Conservation (phyloP, 2,329 filamentous ascomycete species). For the Xylaria arbuscula region DNA sequence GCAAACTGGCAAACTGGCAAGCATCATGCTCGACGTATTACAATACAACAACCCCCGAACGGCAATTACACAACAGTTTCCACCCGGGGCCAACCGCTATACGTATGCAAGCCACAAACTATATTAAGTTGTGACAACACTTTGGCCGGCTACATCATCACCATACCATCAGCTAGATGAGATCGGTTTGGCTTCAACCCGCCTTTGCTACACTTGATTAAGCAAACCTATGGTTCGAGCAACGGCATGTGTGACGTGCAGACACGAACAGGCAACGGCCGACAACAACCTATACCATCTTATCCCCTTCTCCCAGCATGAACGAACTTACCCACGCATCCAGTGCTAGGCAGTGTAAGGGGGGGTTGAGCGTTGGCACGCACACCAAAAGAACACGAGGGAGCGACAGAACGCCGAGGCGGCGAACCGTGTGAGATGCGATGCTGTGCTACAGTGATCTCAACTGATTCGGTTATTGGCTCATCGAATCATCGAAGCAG, state of each 20-base stretch:
- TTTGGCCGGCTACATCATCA: constrained; percentile 33
- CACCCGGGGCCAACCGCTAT: constrained; percentile 31
- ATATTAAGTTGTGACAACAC: constrained; percentile 36
- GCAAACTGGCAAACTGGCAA: background rate
- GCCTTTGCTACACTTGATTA: background rate
- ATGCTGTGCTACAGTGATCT: constrained; percentile 39
- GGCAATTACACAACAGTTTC: constrained; percentile 35
- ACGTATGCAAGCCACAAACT: constrained; percentile 42
- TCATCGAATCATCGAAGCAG: constrained; percentile 40
- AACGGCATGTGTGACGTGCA: constrained; percentile 24
- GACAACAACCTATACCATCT: background rate
- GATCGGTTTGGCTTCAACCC: constrained; percentile 21
- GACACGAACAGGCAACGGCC: constrained; percentile 5
- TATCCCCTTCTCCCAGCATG: too few relatives aligned
- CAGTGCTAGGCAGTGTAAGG: background rate
- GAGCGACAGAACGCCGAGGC: constrained; percentile 27
- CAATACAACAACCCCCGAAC: constrained; percentile 32
- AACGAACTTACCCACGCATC: too few relatives aligned
- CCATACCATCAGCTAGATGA: constrained; percentile 26
- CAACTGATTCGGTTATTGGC: constrained; percentile 22
- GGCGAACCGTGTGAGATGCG: constrained; percentile 32
- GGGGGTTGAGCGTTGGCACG: constrained; percentile 1
- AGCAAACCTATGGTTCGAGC: constrained; percentile 9
- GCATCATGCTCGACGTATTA: constrained; percentile 20
- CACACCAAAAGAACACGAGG: constrained; percentile 29